phyloP scores from a whole-genome alignment of 768 basidiomycete genomes.

The Hericium alpestre region DNA sequence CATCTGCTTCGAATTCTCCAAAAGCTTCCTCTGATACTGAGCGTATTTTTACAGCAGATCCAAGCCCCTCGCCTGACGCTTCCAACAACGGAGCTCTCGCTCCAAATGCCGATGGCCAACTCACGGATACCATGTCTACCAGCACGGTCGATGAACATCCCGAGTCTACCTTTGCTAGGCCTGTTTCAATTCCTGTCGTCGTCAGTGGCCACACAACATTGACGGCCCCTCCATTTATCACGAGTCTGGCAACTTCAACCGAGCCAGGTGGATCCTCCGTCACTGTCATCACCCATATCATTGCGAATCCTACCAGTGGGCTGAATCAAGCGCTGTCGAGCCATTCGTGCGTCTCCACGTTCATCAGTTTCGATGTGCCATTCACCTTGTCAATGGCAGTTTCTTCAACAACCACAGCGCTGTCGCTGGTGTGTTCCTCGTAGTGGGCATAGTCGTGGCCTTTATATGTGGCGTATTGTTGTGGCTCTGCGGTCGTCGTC shows the following conservation, averaged over 20 bases:
- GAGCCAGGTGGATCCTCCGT: conserved; percentile 32
- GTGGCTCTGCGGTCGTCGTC: conserved; percentile 32
- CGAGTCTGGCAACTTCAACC: conserved; percentile 35
- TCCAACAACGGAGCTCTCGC: not conserved
- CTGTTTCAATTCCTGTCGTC: conserved; percentile 32
- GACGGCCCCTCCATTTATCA: conserved; percentile 36
- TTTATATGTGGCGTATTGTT: conserved; percentile 34
- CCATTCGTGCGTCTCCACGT: conserved; percentile 5
- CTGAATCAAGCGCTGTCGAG: not conserved
- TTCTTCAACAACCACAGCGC: conserved; percentile 61
- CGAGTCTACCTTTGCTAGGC: conserved; percentile 34
- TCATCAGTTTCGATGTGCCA: not conserved
- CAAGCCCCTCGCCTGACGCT: not conserved
- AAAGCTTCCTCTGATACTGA: not conserved
- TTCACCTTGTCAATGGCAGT: conserved; percentile 18
- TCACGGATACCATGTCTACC: conserved; percentile 19
- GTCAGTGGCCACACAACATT: conserved; percentile 29
- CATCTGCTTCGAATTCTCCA: not conserved
- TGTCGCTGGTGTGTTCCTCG: conserved; percentile 66
- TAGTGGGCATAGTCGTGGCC: conserved; percentile 46
- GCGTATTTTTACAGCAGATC: not conserved
- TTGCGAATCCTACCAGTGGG: conserved; percentile 36
- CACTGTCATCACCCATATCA: conserved; percentile 43
- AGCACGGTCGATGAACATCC: conserved; percentile 32
- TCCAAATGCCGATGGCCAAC: not conserved